Evolutionary conservation across 2,329 filamentous ascomycete species (phyloP).

Genomic region (Epichloe amarillans): DNA sequence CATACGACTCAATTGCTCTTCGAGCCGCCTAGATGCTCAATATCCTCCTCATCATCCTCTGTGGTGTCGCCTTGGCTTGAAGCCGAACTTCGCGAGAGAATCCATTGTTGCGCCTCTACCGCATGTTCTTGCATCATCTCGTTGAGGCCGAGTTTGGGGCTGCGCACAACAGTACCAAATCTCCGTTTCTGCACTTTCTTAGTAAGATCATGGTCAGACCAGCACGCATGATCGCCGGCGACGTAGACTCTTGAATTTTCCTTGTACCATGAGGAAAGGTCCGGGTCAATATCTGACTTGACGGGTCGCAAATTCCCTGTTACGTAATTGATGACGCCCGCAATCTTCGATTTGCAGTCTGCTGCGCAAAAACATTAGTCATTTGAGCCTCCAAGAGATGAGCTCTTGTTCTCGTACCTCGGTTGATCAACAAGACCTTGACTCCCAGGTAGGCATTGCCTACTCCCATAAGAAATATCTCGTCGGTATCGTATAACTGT

Average conservation of each 20-base stretch:
- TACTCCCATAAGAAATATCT: conserved; percentile 76
- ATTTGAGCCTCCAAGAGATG: not conserved
- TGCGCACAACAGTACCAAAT: conserved; percentile 45
- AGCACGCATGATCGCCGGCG: conserved; percentile 60
- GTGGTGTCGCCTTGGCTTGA: conserved; percentile 29
- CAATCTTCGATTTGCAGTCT: conserved; percentile 54
- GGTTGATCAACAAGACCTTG: conserved; percentile 63
- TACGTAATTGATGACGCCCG: conserved; percentile 70
- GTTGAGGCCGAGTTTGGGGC: conserved; percentile 33
- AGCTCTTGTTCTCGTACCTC: conserved; percentile 39
- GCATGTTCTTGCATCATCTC: conserved; percentile 45
- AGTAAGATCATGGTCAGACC: conserved; percentile 48
- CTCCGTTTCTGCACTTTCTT: conserved; percentile 46
- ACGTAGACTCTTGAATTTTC: conserved; percentile 71
- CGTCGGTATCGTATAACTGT: conserved; percentile 56
- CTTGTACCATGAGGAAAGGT: conserved; percentile 70
- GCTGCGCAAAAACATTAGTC: not conserved
- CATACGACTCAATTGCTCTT: not conserved
- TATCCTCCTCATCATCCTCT: conserved; percentile 28
- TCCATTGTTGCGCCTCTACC: conserved; percentile 37
- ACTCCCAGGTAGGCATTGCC: conserved; percentile 82
- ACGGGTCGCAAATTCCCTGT: conserved; percentile 64
- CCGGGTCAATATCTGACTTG: conserved; percentile 63
- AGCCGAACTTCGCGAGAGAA: conserved; percentile 26
- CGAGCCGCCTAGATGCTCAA: not conserved